Evolutionary conservation across 768 basidiomycete species (phyloP).

Genomic region (Dioszegia aurantiaca): DNA sequence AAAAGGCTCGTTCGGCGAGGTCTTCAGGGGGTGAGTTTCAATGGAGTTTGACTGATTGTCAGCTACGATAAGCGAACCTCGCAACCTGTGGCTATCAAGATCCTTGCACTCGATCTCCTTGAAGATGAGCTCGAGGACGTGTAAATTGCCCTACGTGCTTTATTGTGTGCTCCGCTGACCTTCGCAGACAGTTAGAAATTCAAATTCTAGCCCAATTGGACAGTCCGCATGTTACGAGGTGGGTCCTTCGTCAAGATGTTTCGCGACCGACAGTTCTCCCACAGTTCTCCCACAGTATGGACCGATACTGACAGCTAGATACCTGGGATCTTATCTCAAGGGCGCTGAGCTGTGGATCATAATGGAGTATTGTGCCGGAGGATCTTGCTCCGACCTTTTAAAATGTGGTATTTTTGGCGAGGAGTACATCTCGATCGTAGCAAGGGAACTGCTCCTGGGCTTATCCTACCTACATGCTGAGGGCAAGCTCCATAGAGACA

Average conservation of each 20-base stretch:
- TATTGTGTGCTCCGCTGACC: too few relatives aligned
- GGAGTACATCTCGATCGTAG: slow-evolving; percentile 97
- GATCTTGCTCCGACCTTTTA: slow-evolving; percentile 97
- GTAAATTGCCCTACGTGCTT: too few relatives aligned
- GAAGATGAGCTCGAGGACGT: slow-evolving; percentile 99
- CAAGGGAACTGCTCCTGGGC: slow-evolving; percentile 84
- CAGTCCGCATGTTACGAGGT: slow-evolving; percentile 95
- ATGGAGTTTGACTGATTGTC: neutral
- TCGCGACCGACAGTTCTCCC: too few relatives aligned
- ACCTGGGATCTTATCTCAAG: slow-evolving; percentile 93
- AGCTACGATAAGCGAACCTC: slow-evolving; percentile 95
- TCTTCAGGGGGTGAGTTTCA: slow-evolving; percentile 81
- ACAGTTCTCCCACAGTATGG: neutral
- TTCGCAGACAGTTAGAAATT: slow-evolving; percentile 72
- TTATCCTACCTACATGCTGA: slow-evolving; percentile 93
- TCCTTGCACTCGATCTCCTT: slow-evolving; percentile 97
- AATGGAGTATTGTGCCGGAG: slow-evolving; percentile 95
- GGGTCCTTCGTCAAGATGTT: too few relatives aligned
- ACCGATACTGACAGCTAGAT: slow-evolving; percentile 57
- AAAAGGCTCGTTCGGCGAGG: slow-evolving; percentile 98
- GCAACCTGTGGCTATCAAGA: slow-evolving; percentile 98
- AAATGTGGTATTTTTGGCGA: slow-evolving; percentile 97
- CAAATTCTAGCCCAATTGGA: slow-evolving; percentile 95
- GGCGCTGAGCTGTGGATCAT: slow-evolving; percentile 98
- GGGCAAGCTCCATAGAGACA: slow-evolving; percentile 97